These are phyloP conservation scores for Tephrocybe sp. DNA, from an alignment of 768 basidiomycete genomes.

Conservation along the genomic window DNA sequence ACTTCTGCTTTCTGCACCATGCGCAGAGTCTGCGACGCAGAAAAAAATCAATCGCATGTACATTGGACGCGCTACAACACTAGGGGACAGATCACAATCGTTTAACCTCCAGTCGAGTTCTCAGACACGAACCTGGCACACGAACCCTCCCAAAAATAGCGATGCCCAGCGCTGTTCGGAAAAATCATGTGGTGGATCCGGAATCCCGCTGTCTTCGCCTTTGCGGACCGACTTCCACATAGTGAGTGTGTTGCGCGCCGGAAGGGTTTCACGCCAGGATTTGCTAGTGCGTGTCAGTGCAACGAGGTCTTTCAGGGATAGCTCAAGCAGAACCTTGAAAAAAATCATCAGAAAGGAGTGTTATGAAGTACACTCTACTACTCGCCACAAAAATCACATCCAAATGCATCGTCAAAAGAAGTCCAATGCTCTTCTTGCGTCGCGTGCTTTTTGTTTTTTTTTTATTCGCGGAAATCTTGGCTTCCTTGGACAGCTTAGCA, in stretches of 20 bases:
- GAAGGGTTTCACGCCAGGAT: conserved; percentile 21
- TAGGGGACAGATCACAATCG: no score
- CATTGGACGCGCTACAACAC: conserved; percentile 19
- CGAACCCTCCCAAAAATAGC: conserved; percentile 23
- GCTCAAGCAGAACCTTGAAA: conserved; percentile 24
- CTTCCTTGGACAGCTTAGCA: background rate
- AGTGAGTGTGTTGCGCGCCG: conserved; percentile 12
- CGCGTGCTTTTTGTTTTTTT: no score
- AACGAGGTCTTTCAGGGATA: conserved; percentile 25
- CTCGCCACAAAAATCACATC: conserved; percentile 27
- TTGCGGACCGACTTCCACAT: conserved; percentile 28
- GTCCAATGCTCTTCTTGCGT: background rate
- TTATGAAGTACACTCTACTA: no score
- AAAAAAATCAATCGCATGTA: conserved; percentile 23
- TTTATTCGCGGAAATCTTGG: background rate
- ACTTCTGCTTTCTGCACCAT: conserved; percentile 28
- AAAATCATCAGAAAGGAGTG: background rate
- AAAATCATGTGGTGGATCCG: conserved; percentile 22
- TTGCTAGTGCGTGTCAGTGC: conserved; percentile 23
- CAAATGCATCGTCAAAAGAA: conserved; percentile 25
- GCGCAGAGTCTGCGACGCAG: conserved; percentile 26
- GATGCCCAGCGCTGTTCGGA: conserved; percentile 27
- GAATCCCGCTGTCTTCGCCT: conserved; percentile 15
- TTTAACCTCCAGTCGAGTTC: background rate
- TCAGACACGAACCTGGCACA: conserved; percentile 27